phyloP scores from a whole-genome alignment of 2,329 filamentous ascomycete species.

The Penicillium freii region DNA sequence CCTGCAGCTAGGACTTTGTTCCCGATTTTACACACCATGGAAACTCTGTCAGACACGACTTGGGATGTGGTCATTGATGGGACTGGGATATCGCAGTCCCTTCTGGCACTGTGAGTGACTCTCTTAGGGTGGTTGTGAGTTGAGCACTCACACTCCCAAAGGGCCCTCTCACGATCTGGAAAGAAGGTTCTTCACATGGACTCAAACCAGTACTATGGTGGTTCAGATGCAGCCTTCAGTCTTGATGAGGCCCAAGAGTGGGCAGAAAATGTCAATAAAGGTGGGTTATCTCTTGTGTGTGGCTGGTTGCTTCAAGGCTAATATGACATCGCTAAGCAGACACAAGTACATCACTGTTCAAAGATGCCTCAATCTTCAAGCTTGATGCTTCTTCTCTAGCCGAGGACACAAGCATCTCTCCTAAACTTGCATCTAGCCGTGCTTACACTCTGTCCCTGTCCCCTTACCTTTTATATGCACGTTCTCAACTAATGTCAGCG shows the following conservation, averaged over 20 bases:
- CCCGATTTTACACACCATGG: conserved; percentile 53
- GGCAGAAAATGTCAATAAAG: conserved; percentile 52
- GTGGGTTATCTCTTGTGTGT: conserved; percentile 27
- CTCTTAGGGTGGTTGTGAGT: conserved; percentile 10
- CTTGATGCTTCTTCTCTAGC: conserved; percentile 3
- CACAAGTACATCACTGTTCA: conserved; percentile 37
- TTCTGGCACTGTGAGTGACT: conserved; percentile 67
- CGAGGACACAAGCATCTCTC: neutral
- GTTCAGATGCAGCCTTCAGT: conserved; percentile 78
- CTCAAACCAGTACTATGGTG: conserved; percentile 83
- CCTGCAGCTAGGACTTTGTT: conserved; percentile 16
- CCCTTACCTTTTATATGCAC: conserved; percentile 81
- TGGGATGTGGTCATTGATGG: conserved; percentile 81
- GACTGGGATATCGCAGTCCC: conserved; percentile 74
- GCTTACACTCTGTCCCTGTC: conserved; percentile 80
- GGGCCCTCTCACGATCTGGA: conserved; percentile 85
- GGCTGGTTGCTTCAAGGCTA: conserved; percentile 18
- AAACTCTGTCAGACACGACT: conserved; percentile 68
- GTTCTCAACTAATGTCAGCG: conserved; percentile 71
- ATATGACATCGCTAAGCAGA: conserved; percentile 30
- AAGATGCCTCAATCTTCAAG: conserved; percentile 38
- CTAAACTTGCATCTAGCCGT: conserved; percentile 54
- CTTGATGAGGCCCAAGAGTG: conserved; percentile 77
- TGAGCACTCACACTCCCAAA: conserved; percentile 58
- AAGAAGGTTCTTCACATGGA: conserved; percentile 92